phyloP scores from a whole-genome alignment of 495 filamentous ascomycete species.

The Podospora didyma region DNA sequence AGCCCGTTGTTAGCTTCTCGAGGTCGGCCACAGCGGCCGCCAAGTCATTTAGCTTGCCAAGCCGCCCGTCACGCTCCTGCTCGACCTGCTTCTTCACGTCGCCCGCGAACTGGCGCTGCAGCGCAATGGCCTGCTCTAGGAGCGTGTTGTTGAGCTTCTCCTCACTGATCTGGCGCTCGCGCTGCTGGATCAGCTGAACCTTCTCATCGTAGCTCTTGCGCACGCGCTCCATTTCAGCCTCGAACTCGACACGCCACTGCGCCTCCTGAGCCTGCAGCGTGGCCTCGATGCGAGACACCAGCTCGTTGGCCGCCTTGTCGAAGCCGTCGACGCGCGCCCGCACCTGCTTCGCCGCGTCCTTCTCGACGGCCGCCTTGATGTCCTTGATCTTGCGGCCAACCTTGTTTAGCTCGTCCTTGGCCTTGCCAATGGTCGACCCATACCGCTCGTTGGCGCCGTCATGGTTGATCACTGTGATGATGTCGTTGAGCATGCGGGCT shows the following conservation, averaged over 20 bases:
- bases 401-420: slow-evolving; percentile 75
- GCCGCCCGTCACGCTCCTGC: slow-evolving; percentile 78
- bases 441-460: slow-evolving; percentile 73
- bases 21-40: slow-evolving; percentile 71
- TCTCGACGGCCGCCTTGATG: slow-evolving; percentile 61
- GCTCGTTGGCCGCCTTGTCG: slow-evolving; percentile 54
- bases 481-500: slow-evolving; percentile 91
- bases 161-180: slow-evolving; percentile 69
- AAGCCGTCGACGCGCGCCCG: slow-evolving; percentile 56
- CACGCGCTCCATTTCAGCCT: slow-evolving; percentile 77
- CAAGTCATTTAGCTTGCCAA: slow-evolving; percentile 80
- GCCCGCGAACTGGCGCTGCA: slow-evolving; percentile 76
- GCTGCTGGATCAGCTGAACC: slow-evolving; percentile 68
- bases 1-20: slow-evolving; percentile 76
- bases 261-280: slow-evolving; percentile 71
- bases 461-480: slow-evolving; percentile 87
- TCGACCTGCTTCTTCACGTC: slow-evolving; percentile 82
- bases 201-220: slow-evolving; percentile 71
- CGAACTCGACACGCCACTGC: slow-evolving; percentile 83
- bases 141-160: slow-evolving; percentile 79
- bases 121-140: slow-evolving; percentile 81
- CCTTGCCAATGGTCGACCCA: slow-evolving; percentile 68
- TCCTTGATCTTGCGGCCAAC: slow-evolving; percentile 69
- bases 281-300: slow-evolving; percentile 72
- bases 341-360: slow-evolving; percentile 74